A percentile compares a stretch with the other conserved stretches of the same genome.
These are phyloP conservation scores for Alternaria sp. DNA, from an alignment of 2,329 filamentous ascomycete species.

Conservation along the genomic window DNA sequence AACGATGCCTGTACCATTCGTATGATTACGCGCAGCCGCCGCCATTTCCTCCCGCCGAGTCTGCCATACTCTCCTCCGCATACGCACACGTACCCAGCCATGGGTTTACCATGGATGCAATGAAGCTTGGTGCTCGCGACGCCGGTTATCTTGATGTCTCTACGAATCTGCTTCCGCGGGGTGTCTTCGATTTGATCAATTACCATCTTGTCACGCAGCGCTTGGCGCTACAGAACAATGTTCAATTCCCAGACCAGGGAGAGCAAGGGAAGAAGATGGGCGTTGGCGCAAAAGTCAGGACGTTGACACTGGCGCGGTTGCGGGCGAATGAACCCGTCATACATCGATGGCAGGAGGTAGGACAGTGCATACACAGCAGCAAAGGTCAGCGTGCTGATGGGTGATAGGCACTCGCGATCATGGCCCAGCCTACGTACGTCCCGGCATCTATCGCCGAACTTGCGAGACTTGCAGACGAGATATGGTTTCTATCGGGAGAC, in stretches of 20 bases:
- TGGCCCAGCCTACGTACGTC: slow-evolving; percentile 83
- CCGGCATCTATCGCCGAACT: slow-evolving; percentile 79
- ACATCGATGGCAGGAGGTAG: slow-evolving; percentile 83
- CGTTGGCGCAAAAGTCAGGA: slow-evolving; percentile 70
- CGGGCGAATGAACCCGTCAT: slow-evolving; percentile 75
- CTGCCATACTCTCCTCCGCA: slow-evolving; percentile 80
- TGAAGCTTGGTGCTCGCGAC: slow-evolving; percentile 80
- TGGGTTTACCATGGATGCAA: slow-evolving; percentile 78
- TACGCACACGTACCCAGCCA: slow-evolving; percentile 77
- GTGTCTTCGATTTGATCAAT: slow-evolving; percentile 79
- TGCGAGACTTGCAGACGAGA: slow-evolving; percentile 84
- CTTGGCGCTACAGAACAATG: slow-evolving; percentile 59
- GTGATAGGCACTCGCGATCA: slow-evolving; percentile 79
- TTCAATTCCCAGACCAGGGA: slow-evolving; percentile 52
- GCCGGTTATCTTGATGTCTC: slow-evolving; percentile 87
- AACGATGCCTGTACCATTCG: slow-evolving; percentile 42
- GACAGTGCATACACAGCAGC: slow-evolving; percentile 37
- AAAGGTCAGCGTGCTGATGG: neutral
- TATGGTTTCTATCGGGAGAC: slow-evolving; percentile 87
- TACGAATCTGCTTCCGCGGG: slow-evolving; percentile 78
- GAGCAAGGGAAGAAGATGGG: slow-evolving; percentile 48
- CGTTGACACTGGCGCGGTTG: slow-evolving; percentile 77
- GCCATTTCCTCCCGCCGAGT: slow-evolving; percentile 72
- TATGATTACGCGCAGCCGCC: slow-evolving; percentile 53
- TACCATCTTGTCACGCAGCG: slow-evolving; percentile 77